phyloP scores from a whole-genome alignment of 768 basidiomycete species.

The Mycena belliarum region DNA sequence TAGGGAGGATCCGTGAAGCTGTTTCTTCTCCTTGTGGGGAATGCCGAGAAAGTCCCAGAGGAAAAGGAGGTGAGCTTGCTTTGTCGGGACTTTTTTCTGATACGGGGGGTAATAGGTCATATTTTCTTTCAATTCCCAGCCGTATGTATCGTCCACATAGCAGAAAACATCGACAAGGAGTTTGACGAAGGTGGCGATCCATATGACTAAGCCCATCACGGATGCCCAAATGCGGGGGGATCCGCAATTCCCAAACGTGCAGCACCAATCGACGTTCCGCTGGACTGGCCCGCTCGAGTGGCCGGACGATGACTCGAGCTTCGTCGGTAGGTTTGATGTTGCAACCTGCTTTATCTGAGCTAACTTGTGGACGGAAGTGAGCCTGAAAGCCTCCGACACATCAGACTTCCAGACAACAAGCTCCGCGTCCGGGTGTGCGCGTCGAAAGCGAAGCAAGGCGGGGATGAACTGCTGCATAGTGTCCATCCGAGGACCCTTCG shows the following conservation, averaged over 20 bases:
- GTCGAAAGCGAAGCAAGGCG: slow-evolving; percentile 18
- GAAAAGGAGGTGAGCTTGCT: no score
- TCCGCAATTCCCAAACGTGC: not conserved
- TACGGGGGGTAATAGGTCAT: not conserved
- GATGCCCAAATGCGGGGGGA: slow-evolving; percentile 21
- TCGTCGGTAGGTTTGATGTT: not conserved
- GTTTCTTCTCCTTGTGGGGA: slow-evolving; percentile 25
- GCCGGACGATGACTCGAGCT: no score
- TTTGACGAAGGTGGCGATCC: slow-evolving; percentile 28
- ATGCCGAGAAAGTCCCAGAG: no score
- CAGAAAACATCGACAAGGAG: no score
- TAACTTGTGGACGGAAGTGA: slow-evolving; percentile 22
- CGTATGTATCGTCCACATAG: slow-evolving; percentile 33
- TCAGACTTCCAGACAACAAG: slow-evolving; percentile 28
- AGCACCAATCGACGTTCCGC: not conserved
- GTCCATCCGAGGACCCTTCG: slow-evolving; percentile 21
- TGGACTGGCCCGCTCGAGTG: not conserved
- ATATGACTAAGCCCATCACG: slow-evolving; percentile 29
- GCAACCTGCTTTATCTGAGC: slow-evolving; percentile 30
- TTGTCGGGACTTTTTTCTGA: no score
- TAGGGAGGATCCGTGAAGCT: slow-evolving; percentile 21
- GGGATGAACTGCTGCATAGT: slow-evolving; percentile 13
- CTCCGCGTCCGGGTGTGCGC: not conserved
- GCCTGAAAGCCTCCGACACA: slow-evolving; percentile 25
- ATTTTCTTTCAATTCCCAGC: slow-evolving; percentile 8